phyloP scores from a whole-genome alignment of 805 yeast genomes.

The Cyberlindnera samutprakarnensis region DNA sequence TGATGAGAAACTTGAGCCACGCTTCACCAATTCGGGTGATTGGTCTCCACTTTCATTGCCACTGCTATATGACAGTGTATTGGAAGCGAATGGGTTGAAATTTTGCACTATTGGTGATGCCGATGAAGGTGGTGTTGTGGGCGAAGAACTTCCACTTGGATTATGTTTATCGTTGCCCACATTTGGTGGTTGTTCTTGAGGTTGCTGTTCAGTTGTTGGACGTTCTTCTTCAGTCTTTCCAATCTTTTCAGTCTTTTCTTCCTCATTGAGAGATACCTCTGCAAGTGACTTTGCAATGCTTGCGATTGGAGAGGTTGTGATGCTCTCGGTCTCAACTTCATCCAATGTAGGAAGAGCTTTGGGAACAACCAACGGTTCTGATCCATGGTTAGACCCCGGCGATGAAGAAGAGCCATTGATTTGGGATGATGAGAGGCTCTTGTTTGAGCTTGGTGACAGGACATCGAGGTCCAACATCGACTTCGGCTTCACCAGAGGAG shows the following conservation, averaged over 20 bases:
- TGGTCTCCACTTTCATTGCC: neutral
- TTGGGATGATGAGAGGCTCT: neutral
- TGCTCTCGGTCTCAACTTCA: slow-evolving; percentile 8
- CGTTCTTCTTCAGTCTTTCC: no score
- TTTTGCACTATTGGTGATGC: slow-evolving; percentile 1
- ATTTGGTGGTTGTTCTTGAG: no score
- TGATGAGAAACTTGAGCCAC: slow-evolving; percentile 14
- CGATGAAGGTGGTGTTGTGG: no score
- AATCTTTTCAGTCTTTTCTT: neutral
- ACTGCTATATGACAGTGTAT: no score
- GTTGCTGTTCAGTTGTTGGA: no score
- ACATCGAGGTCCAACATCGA: slow-evolving; percentile 19
- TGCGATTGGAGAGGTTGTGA: slow-evolving; percentile 8
- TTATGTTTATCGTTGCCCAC: no score
- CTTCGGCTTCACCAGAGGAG: slow-evolving; percentile 11
- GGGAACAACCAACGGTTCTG: no score
- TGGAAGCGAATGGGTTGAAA: slow-evolving; percentile 2
- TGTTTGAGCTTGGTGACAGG: neutral
- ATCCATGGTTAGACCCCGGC: no score
- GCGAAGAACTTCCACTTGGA: no score
- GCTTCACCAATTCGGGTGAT: neutral
- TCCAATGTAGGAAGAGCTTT: slow-evolving; percentile 8
- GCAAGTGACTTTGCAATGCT: no score
- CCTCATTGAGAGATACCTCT: no score
- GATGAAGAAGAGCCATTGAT: neutral